phyloP scores from a whole-genome alignment of 805 yeast genomes.

The Ogataea zsoltii region DNA sequence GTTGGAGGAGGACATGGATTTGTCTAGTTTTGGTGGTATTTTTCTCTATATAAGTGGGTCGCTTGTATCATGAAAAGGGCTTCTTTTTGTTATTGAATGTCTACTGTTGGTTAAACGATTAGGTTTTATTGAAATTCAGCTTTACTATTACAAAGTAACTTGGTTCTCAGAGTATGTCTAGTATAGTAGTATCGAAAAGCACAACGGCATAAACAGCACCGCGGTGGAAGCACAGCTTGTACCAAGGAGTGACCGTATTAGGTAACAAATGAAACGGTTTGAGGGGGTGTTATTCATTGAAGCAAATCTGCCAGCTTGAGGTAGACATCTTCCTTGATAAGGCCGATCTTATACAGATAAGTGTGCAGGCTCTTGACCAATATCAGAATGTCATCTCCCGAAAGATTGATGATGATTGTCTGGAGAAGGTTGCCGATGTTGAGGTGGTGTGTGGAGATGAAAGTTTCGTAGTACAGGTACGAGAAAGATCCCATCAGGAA shows the following conservation, averaged over 20 bases:
- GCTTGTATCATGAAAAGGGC: constrained; percentile 15
- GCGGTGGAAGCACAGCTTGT: too few species aligned
- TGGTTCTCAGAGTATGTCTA: too few species aligned
- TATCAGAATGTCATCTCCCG: constrained; percentile 62
- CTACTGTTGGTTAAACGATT: not conserved
- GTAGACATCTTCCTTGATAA: constrained; percentile 38
- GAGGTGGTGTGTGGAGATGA: constrained; percentile 70
- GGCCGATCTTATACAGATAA: constrained; percentile 48
- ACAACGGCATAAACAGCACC: too few species aligned
- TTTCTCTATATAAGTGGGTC: not conserved
- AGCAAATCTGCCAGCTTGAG: constrained; percentile 30
- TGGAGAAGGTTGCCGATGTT: constrained; percentile 78
- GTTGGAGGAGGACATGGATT: not conserved
- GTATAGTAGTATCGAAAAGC: too few species aligned
- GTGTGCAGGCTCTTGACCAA: constrained; percentile 59
- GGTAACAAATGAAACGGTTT: not conserved
- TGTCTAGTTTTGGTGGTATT: not conserved
- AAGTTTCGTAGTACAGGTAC: constrained; percentile 89
- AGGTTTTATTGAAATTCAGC: not conserved
- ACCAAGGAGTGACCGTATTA: not conserved
- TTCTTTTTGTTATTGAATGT: constrained; percentile 3
- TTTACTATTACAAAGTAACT: not conserved
- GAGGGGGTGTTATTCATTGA: not conserved
- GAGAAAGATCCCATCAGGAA: constrained; percentile 96
- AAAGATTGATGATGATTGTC: constrained; percentile 68